A percentile compares a stretch with the other conserved stretches of the same genome.
These are phyloP conservation scores for Halenospora varia DNA, from an alignment of 495 filamentous ascomycete genomes.

Conservation along the genomic window DNA sequence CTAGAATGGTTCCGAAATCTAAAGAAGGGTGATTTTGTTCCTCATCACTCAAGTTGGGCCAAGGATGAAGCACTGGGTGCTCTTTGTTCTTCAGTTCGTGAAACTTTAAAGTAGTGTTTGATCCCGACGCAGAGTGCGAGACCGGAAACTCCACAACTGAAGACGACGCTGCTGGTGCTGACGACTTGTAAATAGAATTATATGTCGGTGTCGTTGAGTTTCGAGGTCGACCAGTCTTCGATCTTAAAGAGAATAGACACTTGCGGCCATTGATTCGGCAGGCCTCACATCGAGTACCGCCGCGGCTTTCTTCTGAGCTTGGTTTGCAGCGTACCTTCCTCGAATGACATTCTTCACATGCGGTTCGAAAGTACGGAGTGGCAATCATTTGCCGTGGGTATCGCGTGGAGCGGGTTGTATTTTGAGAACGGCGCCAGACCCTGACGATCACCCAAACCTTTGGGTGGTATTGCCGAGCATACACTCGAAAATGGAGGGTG, in stretches of 20 bases:
- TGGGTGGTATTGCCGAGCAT: too few relatives aligned
- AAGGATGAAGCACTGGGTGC: not conserved
- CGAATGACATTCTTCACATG: not conserved
- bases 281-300: not conserved
- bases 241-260: not conserved
- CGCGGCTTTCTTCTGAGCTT: not conserved
- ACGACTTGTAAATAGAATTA: not conserved
- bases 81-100: not conserved
- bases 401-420: too few relatives aligned
- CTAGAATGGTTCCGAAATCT: not conserved
- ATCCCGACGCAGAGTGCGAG: not conserved
- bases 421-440: too few relatives aligned
- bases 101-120: not conserved
- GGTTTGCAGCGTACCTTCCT: not conserved
- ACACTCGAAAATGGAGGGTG: too few relatives aligned
- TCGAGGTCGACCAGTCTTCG: not conserved
- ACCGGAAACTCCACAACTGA: not conserved
- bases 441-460: too few relatives aligned
- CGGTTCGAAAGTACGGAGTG: not conserved
- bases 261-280: slow-evolving; percentile 1
- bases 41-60: not conserved
- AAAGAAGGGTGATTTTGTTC: not conserved
- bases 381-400: not conserved
- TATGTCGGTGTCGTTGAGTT: not conserved
- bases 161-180: not conserved